Conservation (phyloP, 2,329 filamentous ascomycete species). For the Ophiobolus disseminans region DNA sequence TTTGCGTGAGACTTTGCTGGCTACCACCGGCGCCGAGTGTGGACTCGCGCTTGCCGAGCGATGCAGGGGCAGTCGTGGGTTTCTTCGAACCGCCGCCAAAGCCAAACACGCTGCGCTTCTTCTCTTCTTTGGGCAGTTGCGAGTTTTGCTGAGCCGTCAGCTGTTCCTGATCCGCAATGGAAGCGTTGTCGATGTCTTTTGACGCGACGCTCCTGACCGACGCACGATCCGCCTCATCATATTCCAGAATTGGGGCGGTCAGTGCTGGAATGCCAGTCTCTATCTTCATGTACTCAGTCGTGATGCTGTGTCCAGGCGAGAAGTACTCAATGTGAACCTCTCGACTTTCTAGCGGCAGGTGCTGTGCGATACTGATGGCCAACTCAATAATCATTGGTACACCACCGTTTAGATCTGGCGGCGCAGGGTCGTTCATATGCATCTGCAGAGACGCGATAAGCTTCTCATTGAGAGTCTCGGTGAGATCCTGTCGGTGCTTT, state of each 20-base stretch:
- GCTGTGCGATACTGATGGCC: slow-evolving; percentile 82
- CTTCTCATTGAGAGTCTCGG: slow-evolving; percentile 66
- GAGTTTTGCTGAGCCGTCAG: slow-evolving; percentile 40
- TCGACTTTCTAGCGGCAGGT: slow-evolving; percentile 87
- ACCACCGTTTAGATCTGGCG: slow-evolving; percentile 82
- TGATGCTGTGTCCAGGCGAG: slow-evolving; percentile 74
- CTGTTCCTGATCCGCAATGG: slow-evolving; percentile 39
- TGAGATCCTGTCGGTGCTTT: slow-evolving; percentile 68
- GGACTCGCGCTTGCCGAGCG: slow-evolving; percentile 50
- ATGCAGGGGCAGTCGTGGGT: slow-evolving; percentile 33
- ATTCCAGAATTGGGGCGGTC: slow-evolving; percentile 50
- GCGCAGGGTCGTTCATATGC: slow-evolving; percentile 77
- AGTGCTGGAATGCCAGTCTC: slow-evolving; percentile 65
- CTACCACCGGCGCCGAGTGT: slow-evolving; percentile 47
- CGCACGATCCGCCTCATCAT: slow-evolving; percentile 53
- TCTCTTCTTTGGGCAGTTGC: slow-evolving; percentile 39
- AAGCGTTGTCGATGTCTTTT: slow-evolving; percentile 37
- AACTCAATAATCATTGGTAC: slow-evolving; percentile 93
- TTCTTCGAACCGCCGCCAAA: slow-evolving; percentile 51
- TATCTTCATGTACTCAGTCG: slow-evolving; percentile 81
- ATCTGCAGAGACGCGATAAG: slow-evolving; percentile 75
- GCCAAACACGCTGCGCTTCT: slow-evolving; percentile 54
- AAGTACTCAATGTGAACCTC: slow-evolving; percentile 91
- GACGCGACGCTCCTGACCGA: slow-evolving; percentile 44
- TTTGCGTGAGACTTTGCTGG: slow-evolving; percentile 44